Conservation (phyloP, 2,329 filamentous ascomycete genomes). For the Tolypocladium endophyticum region DNA sequence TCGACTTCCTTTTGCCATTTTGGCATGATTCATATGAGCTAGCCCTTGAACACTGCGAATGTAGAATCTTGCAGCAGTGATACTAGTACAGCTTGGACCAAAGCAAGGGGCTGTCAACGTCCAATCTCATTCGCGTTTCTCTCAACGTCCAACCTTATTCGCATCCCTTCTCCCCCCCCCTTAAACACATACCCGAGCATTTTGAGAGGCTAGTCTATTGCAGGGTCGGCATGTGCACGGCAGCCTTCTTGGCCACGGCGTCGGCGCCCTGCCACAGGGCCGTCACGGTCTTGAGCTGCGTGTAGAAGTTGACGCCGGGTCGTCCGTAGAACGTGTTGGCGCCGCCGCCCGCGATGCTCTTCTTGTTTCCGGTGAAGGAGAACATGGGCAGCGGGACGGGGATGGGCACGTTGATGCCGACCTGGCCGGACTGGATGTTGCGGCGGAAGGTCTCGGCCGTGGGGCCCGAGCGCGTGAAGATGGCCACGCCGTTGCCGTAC, state of each 20-base stretch:
- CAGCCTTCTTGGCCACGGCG: slow-evolving; percentile 73
- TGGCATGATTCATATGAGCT: neutral
- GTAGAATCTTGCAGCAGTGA: neutral
- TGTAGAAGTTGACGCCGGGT: slow-evolving; percentile 89
- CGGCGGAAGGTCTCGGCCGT: slow-evolving; percentile 71
- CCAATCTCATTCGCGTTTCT: neutral
- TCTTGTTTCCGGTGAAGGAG: slow-evolving; percentile 72
- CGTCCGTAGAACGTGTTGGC: slow-evolving; percentile 93
- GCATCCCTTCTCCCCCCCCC: neutral
- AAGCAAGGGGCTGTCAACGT: neutral
- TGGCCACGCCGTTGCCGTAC: slow-evolving; percentile 77
- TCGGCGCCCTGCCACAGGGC: slow-evolving; percentile 81
- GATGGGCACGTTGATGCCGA: slow-evolving; percentile 78
- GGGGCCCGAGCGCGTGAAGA: slow-evolving; percentile 70
- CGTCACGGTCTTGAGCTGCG: slow-evolving; percentile 95
- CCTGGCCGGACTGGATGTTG: slow-evolving; percentile 75
- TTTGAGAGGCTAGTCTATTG: slow-evolving; percentile 13
- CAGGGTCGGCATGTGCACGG: slow-evolving; percentile 72
- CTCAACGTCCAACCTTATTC: no score
- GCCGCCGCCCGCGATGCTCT: slow-evolving; percentile 82
- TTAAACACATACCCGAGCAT: no score
- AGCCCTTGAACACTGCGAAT: neutral
- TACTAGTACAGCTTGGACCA: neutral
- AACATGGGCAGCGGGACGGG: slow-evolving; percentile 63
- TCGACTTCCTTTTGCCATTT: neutral